These are phyloP conservation scores for Zanthoxylum bungeanum DNA, from an alignment of 345 rosid genomes.

Conservation along the genomic window DNA sequence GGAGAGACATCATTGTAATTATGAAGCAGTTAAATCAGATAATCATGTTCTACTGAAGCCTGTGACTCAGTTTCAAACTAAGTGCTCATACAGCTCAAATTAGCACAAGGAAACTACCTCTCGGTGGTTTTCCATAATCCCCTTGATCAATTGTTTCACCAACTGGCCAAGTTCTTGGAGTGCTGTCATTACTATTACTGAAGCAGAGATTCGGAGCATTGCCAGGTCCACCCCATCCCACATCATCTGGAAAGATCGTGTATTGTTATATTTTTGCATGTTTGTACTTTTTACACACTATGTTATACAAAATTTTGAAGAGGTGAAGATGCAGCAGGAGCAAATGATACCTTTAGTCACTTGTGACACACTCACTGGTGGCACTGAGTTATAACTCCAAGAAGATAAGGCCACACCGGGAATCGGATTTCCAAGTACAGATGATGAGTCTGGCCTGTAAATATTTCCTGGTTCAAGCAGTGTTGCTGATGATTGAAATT, in stretches of 20 bases:
- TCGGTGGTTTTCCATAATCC: slow-evolving; percentile 29
- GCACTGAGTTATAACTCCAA: slow-evolving; percentile 40
- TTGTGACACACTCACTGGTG: slow-evolving; percentile 33
- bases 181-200: slow-evolving; percentile 48
- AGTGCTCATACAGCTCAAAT: slow-evolving; percentile 5
- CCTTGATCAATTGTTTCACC: slow-evolving; percentile 27
- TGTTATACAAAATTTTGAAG: neutral
- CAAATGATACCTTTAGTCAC: slow-evolving; percentile 39
- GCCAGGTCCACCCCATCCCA: slow-evolving; percentile 19
- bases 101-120: slow-evolving; percentile 37
- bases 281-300: neutral
- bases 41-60: slow-evolving; percentile 1
- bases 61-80: no score
- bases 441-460: slow-evolving; percentile 43
- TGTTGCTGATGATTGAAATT: slow-evolving; percentile 46
- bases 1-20: no score
- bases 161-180: slow-evolving; percentile 33
- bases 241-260: slow-evolving; percentile 30
- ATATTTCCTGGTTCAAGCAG: slow-evolving; percentile 43
- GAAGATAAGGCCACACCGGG: slow-evolving; percentile 42
- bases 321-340: slow-evolving; percentile 1
- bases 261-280: neutral
- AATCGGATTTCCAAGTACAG: slow-evolving; percentile 39
- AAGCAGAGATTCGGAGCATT: slow-evolving; percentile 26
- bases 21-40: neutral